Evolutionary conservation across 495 filamentous ascomycete genomes (phyloP), one percentile per base, ranked within the genome.

Genomic region (Penicillium lagena): DNA sequence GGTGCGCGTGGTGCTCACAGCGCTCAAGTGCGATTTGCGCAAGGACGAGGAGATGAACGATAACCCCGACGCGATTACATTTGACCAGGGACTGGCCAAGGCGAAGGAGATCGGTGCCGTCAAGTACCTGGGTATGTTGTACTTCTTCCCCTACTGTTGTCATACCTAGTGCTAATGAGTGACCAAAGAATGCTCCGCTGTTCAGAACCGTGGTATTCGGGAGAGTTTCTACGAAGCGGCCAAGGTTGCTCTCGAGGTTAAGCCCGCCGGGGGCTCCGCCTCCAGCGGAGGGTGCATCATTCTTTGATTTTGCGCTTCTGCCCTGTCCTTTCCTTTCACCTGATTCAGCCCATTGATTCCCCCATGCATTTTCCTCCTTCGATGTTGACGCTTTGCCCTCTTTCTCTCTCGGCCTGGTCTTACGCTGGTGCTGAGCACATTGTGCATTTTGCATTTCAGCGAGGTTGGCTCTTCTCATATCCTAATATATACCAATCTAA

Each of bases 141-240:
- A 22, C 22, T 22, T 22, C 22, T 22, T 22, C 22, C 22, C 22
- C 22, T 22, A 22, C 22, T 6, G 0, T 22, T 4, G 22, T 0
- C 3, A 22, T 2, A 4, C 22, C 22, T 22, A 6, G 22, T 4
- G 22, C 22, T 22, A 3, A 22, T 22, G 0, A 22, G 4, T 22
- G 22, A 4, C 22, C 22, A 22, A 3, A 83, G 93, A 98, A 71
- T 98, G 93, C 76, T 97, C 94, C 28, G 93, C 93, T 11, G 96
- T 96, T 75, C 84, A 89, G 61, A 98, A 98, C 67, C 77, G 93
- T 32, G 93, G 93, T 42, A 95, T 98, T 55, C 93, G 96, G 60
- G 93, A 98, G 64, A 94, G 93, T 30, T 98, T 98, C 61, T 96
- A 94, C 36, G 93, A 98, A 71, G 93, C 93, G 32, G 94, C 93